Conservation (phyloP, 768 basidiomycete genomes). For the Leucocoprinus sp. region DNA sequence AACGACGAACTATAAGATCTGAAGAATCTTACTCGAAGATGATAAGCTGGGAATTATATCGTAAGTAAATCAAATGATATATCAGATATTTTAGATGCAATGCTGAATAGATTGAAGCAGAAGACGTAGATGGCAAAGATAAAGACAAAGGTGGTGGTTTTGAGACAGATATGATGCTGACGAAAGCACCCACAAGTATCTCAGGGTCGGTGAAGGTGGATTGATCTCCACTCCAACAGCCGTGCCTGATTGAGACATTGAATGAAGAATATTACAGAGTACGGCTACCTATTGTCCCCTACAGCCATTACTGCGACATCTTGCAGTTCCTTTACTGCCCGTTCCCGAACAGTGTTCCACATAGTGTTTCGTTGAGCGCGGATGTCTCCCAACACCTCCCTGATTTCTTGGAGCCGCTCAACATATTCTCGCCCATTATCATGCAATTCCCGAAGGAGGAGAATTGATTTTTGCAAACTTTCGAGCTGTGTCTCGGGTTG, state of each 20-base stretch:
- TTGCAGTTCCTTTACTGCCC: constrained; percentile 68
- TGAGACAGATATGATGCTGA: background rate
- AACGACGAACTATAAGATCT: background rate
- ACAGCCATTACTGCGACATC: constrained; percentile 43
- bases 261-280: background rate
- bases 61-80: background rate
- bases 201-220: background rate
- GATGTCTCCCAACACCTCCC: constrained; percentile 73
- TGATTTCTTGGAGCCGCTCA: constrained; percentile 75
- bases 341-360: constrained; percentile 71
- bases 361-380: constrained; percentile 62
- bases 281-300: constrained; percentile 13
- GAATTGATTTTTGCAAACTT: constrained; percentile 66
- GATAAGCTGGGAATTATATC: background rate
- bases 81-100: background rate
- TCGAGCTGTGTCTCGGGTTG: constrained; percentile 61
- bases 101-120: background rate
- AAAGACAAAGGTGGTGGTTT: background rate
- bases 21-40: background rate
- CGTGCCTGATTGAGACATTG: background rate
- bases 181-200: background rate
- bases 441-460: constrained; percentile 68
- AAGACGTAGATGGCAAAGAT: background rate
- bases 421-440: constrained; percentile 86
- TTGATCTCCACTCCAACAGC: background rate